Evolutionary conservation across 192 early-diverging fungal species (phyloP), one percentile per base, ranked within the genome.

Genomic region (Coemansia sp.): DNA sequence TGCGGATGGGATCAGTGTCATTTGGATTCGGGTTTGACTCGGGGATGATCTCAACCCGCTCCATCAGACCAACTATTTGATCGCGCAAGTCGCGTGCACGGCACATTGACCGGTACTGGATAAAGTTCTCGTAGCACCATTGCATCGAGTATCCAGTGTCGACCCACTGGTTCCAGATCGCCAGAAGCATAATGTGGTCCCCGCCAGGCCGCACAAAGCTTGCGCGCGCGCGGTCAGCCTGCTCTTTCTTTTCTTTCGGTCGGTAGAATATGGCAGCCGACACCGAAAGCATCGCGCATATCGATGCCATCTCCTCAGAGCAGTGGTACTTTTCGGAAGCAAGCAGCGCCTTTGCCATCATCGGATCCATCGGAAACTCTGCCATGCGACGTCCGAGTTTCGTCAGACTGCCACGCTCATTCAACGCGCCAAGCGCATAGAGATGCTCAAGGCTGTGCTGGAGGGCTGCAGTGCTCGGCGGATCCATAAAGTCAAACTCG

Each of bases 401-500:
- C 15, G 98, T 99, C 64, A 99, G 69, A 73, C 96, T 91, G 15
- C 96, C 98, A 6, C 87, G 86, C 51, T 94, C 92, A 76, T 98
- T 97, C 43, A 99, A 78, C 21, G 95, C 92, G 23, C 95, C 95
- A 24, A 99, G 85, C 14, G 92, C 94, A 76, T 90, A 98, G 45
- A 99, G 73, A 48, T 93, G 88, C 83, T 95, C 95, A 68, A 99
- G 85, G 20, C 97, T 94, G 8, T 91, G 91, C 64, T 97, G 92
- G 68, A 99, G 70, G 9, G 94, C 94, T 38, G 95, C 92, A 6
- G 95, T 88, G 8, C 94, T 92, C 23, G 98, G 98, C 36, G 97
- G 95, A 77, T 99, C 98, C 92, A 99, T 92, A 77, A 98, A 99
- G 60, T 95, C 96, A 87, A 99, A 99, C 59, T 94, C 92, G 24